phyloP scores from a whole-genome alignment of 169 alveolate species.

The Toxoplasma gondii region DNA sequence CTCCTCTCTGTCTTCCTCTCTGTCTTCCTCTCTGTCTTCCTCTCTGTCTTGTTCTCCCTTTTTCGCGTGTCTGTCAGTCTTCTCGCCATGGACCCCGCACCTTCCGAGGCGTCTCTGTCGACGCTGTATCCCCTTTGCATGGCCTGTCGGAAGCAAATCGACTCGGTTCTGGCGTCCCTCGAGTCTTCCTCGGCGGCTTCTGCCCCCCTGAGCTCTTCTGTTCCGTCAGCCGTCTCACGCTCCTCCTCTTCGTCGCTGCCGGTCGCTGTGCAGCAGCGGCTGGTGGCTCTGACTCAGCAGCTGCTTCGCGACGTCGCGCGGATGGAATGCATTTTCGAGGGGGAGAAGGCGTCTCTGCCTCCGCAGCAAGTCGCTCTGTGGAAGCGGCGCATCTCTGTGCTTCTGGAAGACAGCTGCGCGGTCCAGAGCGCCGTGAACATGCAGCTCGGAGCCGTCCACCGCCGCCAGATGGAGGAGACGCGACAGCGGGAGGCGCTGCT shows the following conservation, averaged over 20 bases:
- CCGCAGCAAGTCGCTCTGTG: constrained; percentile 21
- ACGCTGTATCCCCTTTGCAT: constrained; percentile 9
- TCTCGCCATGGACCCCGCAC: not conserved
- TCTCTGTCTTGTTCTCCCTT: not conserved
- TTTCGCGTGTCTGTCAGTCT: not conserved
- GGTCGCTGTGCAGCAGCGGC: constrained; percentile 37
- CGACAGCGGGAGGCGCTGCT: constrained; percentile 11
- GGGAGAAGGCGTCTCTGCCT: not conserved
- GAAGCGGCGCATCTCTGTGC: constrained; percentile 11
- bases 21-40: not conserved
- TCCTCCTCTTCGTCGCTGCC: not conserved
- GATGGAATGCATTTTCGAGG: not conserved
- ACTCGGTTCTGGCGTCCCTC: not conserved
- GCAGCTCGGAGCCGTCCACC: not conserved
- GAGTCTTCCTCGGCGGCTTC: not conserved
- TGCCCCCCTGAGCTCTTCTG: not conserved
- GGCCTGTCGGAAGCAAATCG: constrained; percentile 5
- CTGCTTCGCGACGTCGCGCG: not conserved
- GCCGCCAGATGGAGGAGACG: not conserved
- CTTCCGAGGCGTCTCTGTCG: not conserved
- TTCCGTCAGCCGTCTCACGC: not conserved
- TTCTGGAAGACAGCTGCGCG: not conserved
- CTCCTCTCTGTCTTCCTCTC: not conserved
- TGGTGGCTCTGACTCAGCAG: constrained; percentile 23
- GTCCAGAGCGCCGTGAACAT: constrained; percentile 13